Conservation (phyloP, 73 alveolate genomes). For the Uronychia setigera region DNA sequence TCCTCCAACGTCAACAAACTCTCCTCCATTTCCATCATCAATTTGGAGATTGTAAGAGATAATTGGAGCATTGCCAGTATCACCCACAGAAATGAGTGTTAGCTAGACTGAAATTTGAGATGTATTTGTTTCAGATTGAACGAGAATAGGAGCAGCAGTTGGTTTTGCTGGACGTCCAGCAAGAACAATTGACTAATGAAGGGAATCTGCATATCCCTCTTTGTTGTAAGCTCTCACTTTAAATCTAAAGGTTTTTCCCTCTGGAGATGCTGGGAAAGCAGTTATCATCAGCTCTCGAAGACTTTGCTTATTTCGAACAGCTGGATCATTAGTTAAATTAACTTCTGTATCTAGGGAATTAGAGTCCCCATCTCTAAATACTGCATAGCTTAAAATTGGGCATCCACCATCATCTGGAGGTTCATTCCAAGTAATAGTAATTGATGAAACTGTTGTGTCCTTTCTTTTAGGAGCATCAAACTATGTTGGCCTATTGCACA, state of each 20-base stretch:
- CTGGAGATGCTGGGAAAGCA: slow-evolving; percentile 32
- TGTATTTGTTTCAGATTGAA: slow-evolving; percentile 28
- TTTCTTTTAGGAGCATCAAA: slow-evolving; percentile 36
- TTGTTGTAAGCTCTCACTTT: slow-evolving; percentile 45
- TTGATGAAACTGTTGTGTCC: slow-evolving; percentile 24
- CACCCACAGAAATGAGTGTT: slow-evolving; percentile 23
- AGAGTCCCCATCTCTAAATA: slow-evolving; percentile 27
- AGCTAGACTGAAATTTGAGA: slow-evolving; percentile 45
- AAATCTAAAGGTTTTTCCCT: slow-evolving; percentile 38
- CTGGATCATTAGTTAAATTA: slow-evolving; percentile 26
- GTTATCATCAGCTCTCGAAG: slow-evolving; percentile 18
- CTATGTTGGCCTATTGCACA: slow-evolving; percentile 42
- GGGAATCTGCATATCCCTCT: slow-evolving; percentile 50
- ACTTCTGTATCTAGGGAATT: slow-evolving; percentile 43
- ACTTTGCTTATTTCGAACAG: slow-evolving; percentile 24
- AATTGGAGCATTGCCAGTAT: slow-evolving; percentile 45
- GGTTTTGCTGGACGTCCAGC: slow-evolving; percentile 63
- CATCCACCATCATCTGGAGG: slow-evolving; percentile 67
- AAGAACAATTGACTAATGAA: neutral
- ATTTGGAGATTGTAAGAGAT: slow-evolving; percentile 38
- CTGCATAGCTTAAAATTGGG: slow-evolving; percentile 44
- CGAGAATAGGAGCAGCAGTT: slow-evolving; percentile 27
- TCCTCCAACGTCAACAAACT: slow-evolving; percentile 47
- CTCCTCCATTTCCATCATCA: slow-evolving; percentile 73
- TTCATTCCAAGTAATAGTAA: slow-evolving; percentile 47